A percentile compares a stretch with the other conserved stretches of the same genome.
Evolutionary conservation across 768 basidiomycete species (phyloP).

Genomic region (Lactifluus piperatus): DNA sequence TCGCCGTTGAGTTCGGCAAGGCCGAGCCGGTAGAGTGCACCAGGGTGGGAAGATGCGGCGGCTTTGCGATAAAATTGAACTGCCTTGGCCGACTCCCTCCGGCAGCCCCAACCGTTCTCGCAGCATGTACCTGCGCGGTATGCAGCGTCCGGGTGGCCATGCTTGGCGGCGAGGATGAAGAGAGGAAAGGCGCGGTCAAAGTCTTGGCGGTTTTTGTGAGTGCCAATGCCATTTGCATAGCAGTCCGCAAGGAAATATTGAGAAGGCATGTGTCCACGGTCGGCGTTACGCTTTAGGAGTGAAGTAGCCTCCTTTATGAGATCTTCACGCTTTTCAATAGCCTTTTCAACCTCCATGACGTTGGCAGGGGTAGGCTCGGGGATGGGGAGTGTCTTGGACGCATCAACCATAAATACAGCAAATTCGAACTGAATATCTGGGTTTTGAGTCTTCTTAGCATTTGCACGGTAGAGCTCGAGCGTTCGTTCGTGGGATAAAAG

Average conservation of each 20-base stretch:
- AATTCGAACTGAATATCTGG: conserved; percentile 98
- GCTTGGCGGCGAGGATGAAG: conserved; percentile 93
- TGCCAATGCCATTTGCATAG: conserved; percentile 97
- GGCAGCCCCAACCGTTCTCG: conserved; percentile 98
- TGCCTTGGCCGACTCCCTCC: conserved; percentile 86
- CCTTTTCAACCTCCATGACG: conserved; percentile 72
- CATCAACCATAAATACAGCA: conserved; percentile 97
- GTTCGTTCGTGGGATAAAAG: conserved; percentile 94
- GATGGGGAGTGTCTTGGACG: conserved; percentile 82
- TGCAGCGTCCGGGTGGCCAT: conserved; percentile 90
- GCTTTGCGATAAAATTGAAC: conserved; percentile 92
- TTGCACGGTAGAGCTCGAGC: conserved; percentile 92
- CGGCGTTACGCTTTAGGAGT: conserved; percentile 85
- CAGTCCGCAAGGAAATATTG: conserved; percentile 99
- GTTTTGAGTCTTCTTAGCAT: conserved; percentile 98
- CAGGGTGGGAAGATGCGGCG: conserved; percentile 83
- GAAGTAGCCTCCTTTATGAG: conserved; percentile 81
- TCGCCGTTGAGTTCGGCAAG: conserved; percentile 96
- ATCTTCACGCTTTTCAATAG: conserved; percentile 75
- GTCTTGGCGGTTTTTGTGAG: conserved; percentile 82
- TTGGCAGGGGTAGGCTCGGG: conserved; percentile 63
- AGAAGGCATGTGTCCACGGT: conserved; percentile 87
- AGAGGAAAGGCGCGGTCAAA: conserved; percentile 96
- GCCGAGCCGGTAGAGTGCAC: conserved; percentile 94
- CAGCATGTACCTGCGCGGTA: conserved; percentile 97